These are phyloP conservation scores for Ceratobasidium theobromae DNA, from an alignment of 1,284 basidiomycete genomes.

Conservation along the genomic window DNA sequence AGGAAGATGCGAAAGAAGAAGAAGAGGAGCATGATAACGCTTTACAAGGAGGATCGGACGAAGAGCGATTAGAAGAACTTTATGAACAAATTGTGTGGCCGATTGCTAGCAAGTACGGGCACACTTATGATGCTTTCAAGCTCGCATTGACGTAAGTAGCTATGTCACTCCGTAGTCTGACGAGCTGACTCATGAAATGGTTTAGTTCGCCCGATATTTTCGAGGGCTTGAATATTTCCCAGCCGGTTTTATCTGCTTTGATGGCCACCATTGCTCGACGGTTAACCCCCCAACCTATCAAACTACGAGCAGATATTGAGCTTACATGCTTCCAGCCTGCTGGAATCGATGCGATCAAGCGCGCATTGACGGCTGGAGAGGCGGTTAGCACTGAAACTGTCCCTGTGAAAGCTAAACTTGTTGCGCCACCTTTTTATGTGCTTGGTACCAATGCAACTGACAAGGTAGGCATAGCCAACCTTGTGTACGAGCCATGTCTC, in stretches of 20 bases:
- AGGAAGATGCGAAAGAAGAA: slow-evolving; percentile 46
- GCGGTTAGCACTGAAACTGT: slow-evolving; percentile 83
- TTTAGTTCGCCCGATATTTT: slow-evolving; percentile 67
- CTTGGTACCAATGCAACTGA: slow-evolving; percentile 96
- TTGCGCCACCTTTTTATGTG: slow-evolving; percentile 96
- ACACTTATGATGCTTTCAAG: slow-evolving; percentile 98
- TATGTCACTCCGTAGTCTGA: background rate
- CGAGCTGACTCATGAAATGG: background rate
- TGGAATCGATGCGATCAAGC: slow-evolving; percentile 98
- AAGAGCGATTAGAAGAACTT: slow-evolving; percentile 75
- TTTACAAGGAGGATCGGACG: slow-evolving; percentile 55
- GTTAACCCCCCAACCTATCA: slow-evolving; percentile 97
- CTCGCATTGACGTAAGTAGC: slow-evolving; percentile 80
- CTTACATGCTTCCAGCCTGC: slow-evolving; percentile 95
- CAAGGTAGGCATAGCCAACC: slow-evolving; percentile 59
- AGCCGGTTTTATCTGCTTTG: slow-evolving; percentile 65
- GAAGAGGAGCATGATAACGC: slow-evolving; percentile 46
- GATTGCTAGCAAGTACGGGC: slow-evolving; percentile 87
- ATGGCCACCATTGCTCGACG: slow-evolving; percentile 89
- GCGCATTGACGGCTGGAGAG: slow-evolving; percentile 88
- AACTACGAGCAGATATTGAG: slow-evolving; percentile 97
- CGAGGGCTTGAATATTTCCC: slow-evolving; percentile 62
- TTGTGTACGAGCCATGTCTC: background rate
- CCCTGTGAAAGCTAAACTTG: slow-evolving; percentile 96
- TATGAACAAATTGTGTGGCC: slow-evolving; percentile 96